Percentiles rank a stretch among this genome's conserved stretches.
phyloP scores from a whole-genome alignment of 1,284 basidiomycete species.

The Pseudozyma sp. region DNA sequence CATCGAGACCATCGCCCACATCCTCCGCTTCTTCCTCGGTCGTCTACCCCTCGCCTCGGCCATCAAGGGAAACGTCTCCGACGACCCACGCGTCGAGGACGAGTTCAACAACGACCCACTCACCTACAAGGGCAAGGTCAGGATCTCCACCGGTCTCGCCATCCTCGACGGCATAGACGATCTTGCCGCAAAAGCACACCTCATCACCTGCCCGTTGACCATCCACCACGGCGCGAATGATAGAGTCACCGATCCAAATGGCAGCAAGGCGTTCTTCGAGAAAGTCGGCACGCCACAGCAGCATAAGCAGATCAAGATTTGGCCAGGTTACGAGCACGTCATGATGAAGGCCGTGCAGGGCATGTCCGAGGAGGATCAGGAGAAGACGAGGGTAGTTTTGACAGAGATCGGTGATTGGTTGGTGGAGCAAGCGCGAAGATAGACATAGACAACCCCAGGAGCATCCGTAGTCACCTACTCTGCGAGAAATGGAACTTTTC shows the following conservation, averaged over 20 bases:
- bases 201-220: constrained; percentile 69
- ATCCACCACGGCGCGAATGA: constrained; percentile 72
- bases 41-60: constrained; percentile 70
- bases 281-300: constrained; percentile 64
- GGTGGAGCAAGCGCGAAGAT: constrained; percentile 38
- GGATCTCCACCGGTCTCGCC: constrained; percentile 71
- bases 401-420: constrained; percentile 55
- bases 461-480: neutral
- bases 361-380: constrained; percentile 51
- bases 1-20: constrained; percentile 69
- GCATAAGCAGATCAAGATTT: constrained; percentile 71
- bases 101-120: constrained; percentile 67
- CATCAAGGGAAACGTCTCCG: constrained; percentile 72
- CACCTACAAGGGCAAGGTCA: constrained; percentile 71
- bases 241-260: constrained; percentile 70
- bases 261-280: constrained; percentile 70
- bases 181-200: constrained; percentile 66
- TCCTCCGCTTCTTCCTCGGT: constrained; percentile 69
- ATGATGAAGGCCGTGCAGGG: constrained; percentile 69
- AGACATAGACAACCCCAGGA: neutral
- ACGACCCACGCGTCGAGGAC: constrained; percentile 71
- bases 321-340: constrained; percentile 72
- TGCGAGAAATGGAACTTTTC: neutral
- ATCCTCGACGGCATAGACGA: constrained; percentile 70
- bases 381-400: constrained; percentile 53